Base-by-base conservation (phyloP, 2,329 filamentous ascomycete genomes). In the Aspergillus sp. region DNA sequence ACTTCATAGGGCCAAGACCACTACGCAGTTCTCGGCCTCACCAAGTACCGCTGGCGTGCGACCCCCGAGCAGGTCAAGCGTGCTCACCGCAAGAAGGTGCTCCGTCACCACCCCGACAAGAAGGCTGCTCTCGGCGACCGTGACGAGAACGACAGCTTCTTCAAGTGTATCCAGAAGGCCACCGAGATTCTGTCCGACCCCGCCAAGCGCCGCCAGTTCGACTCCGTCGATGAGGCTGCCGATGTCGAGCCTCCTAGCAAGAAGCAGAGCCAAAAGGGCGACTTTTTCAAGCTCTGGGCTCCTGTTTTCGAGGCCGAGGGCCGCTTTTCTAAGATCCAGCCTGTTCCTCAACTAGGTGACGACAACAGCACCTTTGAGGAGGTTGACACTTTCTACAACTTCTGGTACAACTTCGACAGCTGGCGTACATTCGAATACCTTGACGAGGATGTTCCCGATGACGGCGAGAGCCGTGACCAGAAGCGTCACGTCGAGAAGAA, bases 161-260 rank as follows among this genome's bases (percentile, higher is more conserved):
- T 99, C 89, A 99, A 99, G 85, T 99, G 96, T 79, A 99, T 99
- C 77, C 96, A 99, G 77, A 97, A 97, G 79, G 95, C 95, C 57
- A 93, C 90, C 69, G 95, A 99, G 71, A 85, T 98, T 52, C 89
- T 99, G 17, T 85, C 91, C 55, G 95, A 99, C 81, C 95, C 95
- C 52, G 83, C 88, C 75, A 96, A 91, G 81, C 90, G 95, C 62
- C 88, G 93, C 58, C 95, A 99, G 79, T 99, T 90, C 79, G 95
- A 99, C 78, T 96, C 91, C 2, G 93, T 98, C 61, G 95, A 99
- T 71, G 93, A 97, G 78, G 87, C 86, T 67, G 95, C 95, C 62
- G 90, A 99, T 58, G 89, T 96, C 58, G 90, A 96, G 70, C 91
- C 93, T 46, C 96, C 96, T 0, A 86, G 84, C 74, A 98, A 98